These are phyloP conservation scores for Wickerhamiella qilinensis DNA, from an alignment of 805 yeast genomes.

Conservation along the genomic window DNA sequence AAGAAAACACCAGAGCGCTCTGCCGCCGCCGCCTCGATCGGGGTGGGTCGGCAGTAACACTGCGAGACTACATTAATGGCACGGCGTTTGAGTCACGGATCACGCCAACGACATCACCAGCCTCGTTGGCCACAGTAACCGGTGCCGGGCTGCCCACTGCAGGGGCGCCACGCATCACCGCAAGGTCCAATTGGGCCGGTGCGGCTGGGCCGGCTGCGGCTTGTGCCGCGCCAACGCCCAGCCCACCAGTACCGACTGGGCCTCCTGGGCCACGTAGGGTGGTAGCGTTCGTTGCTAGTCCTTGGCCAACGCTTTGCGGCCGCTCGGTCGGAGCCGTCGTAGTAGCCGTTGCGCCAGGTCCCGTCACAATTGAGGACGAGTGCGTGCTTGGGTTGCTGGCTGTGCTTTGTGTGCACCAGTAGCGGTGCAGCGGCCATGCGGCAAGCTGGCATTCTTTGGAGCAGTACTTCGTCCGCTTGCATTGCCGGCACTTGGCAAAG, in stretches of 20 bases:
- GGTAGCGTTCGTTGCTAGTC: not conserved
- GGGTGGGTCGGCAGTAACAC: too few relatives aligned
- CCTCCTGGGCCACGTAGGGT: not conserved
- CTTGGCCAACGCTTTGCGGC: slow-evolving; percentile 2
- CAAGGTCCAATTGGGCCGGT: not conserved
- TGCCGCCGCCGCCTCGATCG: too few relatives aligned
- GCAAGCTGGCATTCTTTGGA: slow-evolving; percentile 78
- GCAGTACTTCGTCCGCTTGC: slow-evolving; percentile 91
- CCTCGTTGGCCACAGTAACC: too few relatives aligned
- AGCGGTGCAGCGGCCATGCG: slow-evolving; percentile 87
- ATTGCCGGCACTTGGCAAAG: slow-evolving; percentile 86
- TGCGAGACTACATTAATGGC: too few relatives aligned
- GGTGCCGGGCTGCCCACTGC: not conserved
- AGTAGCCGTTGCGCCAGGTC: not conserved
- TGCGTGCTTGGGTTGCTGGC: slow-evolving; percentile 2
- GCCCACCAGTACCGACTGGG: too few relatives aligned
- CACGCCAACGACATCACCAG: too few relatives aligned
- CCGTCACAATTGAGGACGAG: too few relatives aligned
- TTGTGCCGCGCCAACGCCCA: not conserved
- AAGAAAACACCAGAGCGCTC: too few relatives aligned
- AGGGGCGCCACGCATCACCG: not conserved
- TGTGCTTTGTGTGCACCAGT: slow-evolving; percentile 51
- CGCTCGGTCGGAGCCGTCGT: slow-evolving; percentile 4
- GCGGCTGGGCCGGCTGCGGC: not conserved
- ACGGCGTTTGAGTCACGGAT: too few relatives aligned